These are phyloP conservation scores for Madurella mycetomatis DNA, from an alignment of 2,329 filamentous ascomycete genomes.

Conservation along the genomic window DNA sequence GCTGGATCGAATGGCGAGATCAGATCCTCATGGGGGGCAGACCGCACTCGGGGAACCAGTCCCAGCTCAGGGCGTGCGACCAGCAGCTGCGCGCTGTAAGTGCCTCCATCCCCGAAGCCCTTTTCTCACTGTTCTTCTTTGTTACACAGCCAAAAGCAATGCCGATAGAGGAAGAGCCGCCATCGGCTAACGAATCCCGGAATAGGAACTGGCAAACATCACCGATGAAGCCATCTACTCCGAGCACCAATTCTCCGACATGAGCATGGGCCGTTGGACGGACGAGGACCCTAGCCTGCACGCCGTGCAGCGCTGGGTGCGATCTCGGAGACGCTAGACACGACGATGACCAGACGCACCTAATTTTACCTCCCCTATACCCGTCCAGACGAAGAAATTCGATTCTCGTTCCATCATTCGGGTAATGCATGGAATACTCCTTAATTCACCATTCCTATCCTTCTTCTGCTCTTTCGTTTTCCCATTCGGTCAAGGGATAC, in stretches of 20 bases:
- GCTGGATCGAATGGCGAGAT: conserved; percentile 54
- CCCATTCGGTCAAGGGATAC: neutral
- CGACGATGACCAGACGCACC: neutral
- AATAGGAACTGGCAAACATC: conserved; percentile 53
- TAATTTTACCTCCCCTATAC: no score
- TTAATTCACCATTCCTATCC: neutral
- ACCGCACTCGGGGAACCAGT: conserved; percentile 44
- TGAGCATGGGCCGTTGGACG: conserved; percentile 56
- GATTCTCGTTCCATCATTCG: neutral
- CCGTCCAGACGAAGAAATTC: neutral
- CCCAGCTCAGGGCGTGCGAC: conserved; percentile 51
- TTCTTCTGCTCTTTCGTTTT: neutral
- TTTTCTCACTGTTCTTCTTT: neutral
- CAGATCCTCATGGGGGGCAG: conserved; percentile 49
- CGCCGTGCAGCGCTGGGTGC: conserved; percentile 56
- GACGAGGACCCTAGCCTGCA: conserved; percentile 57
- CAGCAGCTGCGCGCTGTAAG: conserved; percentile 54
- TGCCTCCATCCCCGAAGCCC: conserved; percentile 14
- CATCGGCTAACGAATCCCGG: neutral
- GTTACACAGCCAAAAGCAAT: neutral
- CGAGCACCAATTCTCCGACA: conserved; percentile 51
- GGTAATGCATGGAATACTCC: neutral
- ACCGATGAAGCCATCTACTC: conserved; percentile 57
- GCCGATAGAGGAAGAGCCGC: neutral
- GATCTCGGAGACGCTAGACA: conserved; percentile 26